Percentiles rank a stretch among this genome's conserved stretches.
phyloP scores from a whole-genome alignment of 345 rosid genomes.

The Populus tremula region DNA sequence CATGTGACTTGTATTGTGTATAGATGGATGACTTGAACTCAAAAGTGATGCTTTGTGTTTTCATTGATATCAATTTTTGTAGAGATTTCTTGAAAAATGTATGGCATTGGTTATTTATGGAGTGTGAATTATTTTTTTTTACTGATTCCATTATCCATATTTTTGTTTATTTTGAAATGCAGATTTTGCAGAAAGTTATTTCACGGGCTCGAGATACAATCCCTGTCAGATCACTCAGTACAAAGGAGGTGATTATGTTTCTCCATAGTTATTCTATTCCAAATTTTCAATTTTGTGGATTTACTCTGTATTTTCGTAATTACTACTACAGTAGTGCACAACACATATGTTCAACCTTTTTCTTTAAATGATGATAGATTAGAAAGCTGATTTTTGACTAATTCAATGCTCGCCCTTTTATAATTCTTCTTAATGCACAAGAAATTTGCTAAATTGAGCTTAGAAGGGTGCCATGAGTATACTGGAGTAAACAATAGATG shows the following conservation, averaged over 20 bases:
- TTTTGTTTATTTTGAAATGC: constrained; percentile 22
- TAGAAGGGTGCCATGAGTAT: no score
- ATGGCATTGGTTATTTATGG: background rate
- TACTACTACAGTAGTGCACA: background rate
- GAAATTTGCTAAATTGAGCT: no score
- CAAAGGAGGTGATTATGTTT: constrained; percentile 71
- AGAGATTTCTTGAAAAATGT: background rate
- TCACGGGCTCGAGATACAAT: constrained; percentile 62
- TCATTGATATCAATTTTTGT: background rate
- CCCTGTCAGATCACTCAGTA: constrained; percentile 75
- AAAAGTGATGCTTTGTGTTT: background rate
- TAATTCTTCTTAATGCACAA: no score
- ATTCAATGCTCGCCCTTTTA: no score
- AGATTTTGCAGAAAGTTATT: constrained; percentile 91
- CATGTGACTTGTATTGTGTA: background rate
- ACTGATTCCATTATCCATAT: background rate
- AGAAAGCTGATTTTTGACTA: background rate
- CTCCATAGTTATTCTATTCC: background rate
- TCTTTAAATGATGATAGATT: background rate
- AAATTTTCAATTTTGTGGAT: background rate
- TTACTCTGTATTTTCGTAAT: background rate
- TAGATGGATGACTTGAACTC: background rate
- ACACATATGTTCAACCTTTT: background rate
- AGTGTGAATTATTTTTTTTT: constrained; percentile 3
- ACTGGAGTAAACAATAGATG: background rate